Evolutionary conservation across 768 basidiomycete genomes (phyloP).

Genomic region (Mycena metata): DNA sequence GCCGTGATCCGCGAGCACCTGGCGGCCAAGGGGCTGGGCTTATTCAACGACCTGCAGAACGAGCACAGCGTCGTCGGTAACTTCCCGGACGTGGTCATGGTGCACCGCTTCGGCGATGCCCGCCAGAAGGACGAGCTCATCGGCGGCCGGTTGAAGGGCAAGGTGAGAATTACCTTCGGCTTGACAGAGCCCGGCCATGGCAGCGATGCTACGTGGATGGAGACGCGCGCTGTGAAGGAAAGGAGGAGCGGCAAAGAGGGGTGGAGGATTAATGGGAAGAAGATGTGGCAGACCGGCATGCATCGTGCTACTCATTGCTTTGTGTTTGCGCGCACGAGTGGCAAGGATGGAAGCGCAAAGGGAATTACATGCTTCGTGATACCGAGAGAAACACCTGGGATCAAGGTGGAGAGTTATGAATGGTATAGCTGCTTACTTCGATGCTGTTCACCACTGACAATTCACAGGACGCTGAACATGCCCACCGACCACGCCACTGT

Average conservation of each 20-base stretch:
- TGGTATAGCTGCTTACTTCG: slow-evolving; percentile 22
- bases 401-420: slow-evolving; percentile 32
- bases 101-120: slow-evolving; percentile 25
- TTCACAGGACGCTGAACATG: slow-evolving; percentile 32
- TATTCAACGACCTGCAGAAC: slow-evolving; percentile 34
- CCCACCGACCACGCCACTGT: slow-evolving; percentile 34
- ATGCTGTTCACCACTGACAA: slow-evolving; percentile 16
- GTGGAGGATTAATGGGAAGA: slow-evolving; percentile 27
- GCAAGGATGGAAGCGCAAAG: slow-evolving; percentile 25
- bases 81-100: slow-evolving; percentile 32
- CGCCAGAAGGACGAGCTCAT: slow-evolving; percentile 33
- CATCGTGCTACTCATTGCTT: slow-evolving; percentile 31
- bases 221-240: slow-evolving; percentile 27
- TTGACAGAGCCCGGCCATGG: slow-evolving; percentile 30
- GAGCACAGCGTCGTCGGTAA: slow-evolving; percentile 34
- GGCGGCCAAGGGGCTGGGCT: slow-evolving; percentile 27
- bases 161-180: slow-evolving; percentile 27
- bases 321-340: slow-evolving; percentile 32
- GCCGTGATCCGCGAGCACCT: slow-evolving; percentile 31
- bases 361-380: slow-evolving; percentile 32
- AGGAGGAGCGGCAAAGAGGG: slow-evolving; percentile 17
- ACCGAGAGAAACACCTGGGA: slow-evolving; percentile 23
- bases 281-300: slow-evolving; percentile 31
- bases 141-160: slow-evolving; percentile 28
- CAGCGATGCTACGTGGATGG: slow-evolving; percentile 34